Conservation (phyloP, 208 protist species). For the Wallacemonas sp. region DNA sequence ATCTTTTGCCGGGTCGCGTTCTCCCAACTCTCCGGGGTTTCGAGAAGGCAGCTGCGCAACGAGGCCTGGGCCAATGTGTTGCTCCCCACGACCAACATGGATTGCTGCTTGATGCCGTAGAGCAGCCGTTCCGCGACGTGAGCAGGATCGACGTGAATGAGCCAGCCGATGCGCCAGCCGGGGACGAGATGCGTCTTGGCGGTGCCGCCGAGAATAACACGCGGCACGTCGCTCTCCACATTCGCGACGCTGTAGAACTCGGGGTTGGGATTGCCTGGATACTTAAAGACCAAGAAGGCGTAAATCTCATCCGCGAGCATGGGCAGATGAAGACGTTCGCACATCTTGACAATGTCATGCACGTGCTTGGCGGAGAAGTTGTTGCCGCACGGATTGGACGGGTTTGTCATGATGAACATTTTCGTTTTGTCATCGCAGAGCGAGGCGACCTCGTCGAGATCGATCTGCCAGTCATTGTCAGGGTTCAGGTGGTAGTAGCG, state of each 20-base stretch:
- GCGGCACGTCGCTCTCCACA: slow-evolving; percentile 80
- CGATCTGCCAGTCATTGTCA: slow-evolving; percentile 89
- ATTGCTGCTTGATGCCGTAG: slow-evolving; percentile 47
- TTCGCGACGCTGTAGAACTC: slow-evolving; percentile 78
- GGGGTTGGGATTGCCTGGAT: slow-evolving; percentile 22
- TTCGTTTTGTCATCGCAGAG: slow-evolving; percentile 84
- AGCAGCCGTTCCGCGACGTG: slow-evolving; percentile 28
- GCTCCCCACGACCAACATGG: slow-evolving; percentile 77
- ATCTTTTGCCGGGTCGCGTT: slow-evolving; percentile 45
- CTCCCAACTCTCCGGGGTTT: slow-evolving; percentile 52
- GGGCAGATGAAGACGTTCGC: slow-evolving; percentile 83
- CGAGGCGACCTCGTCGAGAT: slow-evolving; percentile 72
- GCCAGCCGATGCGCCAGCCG: slow-evolving; percentile 93
- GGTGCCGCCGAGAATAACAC: slow-evolving; percentile 87
- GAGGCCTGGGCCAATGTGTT: slow-evolving; percentile 91
- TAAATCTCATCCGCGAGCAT: slow-evolving; percentile 97
- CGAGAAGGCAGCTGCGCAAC: slow-evolving; percentile 72
- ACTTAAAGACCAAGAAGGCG: slow-evolving; percentile 88
- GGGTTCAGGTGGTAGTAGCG: slow-evolving; percentile 82
- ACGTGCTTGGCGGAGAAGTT: slow-evolving; percentile 87
- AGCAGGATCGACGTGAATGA: slow-evolving; percentile 71
- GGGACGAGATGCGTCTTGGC: slow-evolving; percentile 93
- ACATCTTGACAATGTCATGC: slow-evolving; percentile 74
- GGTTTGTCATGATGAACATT: slow-evolving; percentile 94
- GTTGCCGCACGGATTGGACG: slow-evolving; percentile 95